A percentile compares a stretch with the other conserved stretches of the same genome.
Evolutionary conservation across 2,329 filamentous ascomycete genomes (phyloP).

Genomic region (Hirsutella rhossiliensis): DNA sequence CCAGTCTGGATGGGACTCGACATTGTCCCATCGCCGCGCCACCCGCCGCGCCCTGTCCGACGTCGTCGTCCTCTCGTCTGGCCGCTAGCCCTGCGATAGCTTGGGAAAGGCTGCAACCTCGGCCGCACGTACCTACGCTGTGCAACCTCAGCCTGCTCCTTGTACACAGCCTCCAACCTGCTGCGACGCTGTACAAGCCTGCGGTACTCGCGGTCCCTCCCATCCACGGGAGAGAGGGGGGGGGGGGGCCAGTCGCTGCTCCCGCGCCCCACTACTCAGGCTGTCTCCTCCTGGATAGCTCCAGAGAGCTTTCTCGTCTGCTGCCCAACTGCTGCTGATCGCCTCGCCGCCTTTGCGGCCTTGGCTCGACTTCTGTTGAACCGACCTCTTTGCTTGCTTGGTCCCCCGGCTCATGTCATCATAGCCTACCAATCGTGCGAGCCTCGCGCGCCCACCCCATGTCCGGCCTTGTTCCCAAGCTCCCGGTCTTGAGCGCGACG

Average conservation of each 20-base stretch:
- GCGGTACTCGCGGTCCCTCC: background rate
- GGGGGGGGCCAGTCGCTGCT: background rate
- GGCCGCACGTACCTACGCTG: slow-evolving; percentile 3
- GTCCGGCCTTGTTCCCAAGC: slow-evolving; percentile 11
- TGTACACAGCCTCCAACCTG: slow-evolving; percentile 1
- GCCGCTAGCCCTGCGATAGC: slow-evolving; percentile 1
- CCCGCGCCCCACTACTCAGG: background rate
- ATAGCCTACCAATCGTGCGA: slow-evolving; percentile 10
- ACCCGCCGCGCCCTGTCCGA: slow-evolving; percentile 3
- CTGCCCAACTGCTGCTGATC: slow-evolving; percentile 9
- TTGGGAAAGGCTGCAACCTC: slow-evolving; percentile 3
- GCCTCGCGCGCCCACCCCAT: slow-evolving; percentile 16
- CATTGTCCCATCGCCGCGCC: slow-evolving; percentile 1
- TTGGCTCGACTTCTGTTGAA: slow-evolving; percentile 3
- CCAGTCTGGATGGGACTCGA: background rate
- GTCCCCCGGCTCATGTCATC: slow-evolving; percentile 5
- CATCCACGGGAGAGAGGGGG: background rate
- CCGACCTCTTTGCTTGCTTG: background rate
- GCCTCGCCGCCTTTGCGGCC: slow-evolving; percentile 4
- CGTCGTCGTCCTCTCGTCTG: background rate
- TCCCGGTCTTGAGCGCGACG: slow-evolving; percentile 13
- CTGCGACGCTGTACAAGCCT: background rate
- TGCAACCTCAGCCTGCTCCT: slow-evolving; percentile 1
- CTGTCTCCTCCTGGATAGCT: background rate
- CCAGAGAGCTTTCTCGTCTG: slow-evolving; percentile 1